Evolutionary conservation across 371 early-diverging fungal genomes (phyloP).

Genomic region (Saksenaea oblongispora): DNA sequence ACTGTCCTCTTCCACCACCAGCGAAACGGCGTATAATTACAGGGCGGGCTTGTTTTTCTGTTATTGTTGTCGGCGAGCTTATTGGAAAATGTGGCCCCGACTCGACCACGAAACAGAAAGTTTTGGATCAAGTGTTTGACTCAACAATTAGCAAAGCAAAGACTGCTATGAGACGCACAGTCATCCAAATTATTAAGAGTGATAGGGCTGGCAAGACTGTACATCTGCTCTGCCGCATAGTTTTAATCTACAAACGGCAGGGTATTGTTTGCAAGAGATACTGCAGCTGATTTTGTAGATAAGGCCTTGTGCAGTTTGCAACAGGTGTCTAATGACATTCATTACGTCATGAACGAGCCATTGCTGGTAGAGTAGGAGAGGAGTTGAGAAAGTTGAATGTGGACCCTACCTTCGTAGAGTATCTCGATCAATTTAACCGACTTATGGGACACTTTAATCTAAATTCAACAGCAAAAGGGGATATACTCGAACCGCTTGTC

Average conservation of each 20-base stretch:
- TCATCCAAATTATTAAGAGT: no score
- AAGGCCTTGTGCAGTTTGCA: not conserved
- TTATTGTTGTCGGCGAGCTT: not conserved
- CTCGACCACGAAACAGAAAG: no score
- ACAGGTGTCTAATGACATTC: not conserved
- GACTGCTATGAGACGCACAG: no score
- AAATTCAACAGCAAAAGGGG: slow-evolving; percentile 9
- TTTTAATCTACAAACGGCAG: no score
- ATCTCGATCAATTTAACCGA: no score
- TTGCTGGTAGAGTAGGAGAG: slow-evolving; percentile 11
- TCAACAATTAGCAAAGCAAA: no score
- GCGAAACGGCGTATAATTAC: slow-evolving; percentile 3
- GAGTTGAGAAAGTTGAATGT: not conserved
- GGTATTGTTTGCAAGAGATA: no score
- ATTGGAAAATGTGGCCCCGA: not conserved
- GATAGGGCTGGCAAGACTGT: no score
- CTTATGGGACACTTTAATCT: no score
- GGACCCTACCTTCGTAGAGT: slow-evolving; percentile 7
- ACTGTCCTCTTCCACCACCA: slow-evolving; percentile 9
- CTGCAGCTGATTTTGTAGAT: no score
- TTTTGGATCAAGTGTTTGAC: no score
- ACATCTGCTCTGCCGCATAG: no score
- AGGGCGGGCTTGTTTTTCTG: slow-evolving; percentile 4
- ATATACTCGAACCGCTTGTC: slow-evolving; percentile 13
- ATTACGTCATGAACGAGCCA: slow-evolving; percentile 12